These are phyloP conservation scores for Penicillium palitans DNA, from an alignment of 2,329 filamentous ascomycete genomes.

Conservation along the genomic window DNA sequence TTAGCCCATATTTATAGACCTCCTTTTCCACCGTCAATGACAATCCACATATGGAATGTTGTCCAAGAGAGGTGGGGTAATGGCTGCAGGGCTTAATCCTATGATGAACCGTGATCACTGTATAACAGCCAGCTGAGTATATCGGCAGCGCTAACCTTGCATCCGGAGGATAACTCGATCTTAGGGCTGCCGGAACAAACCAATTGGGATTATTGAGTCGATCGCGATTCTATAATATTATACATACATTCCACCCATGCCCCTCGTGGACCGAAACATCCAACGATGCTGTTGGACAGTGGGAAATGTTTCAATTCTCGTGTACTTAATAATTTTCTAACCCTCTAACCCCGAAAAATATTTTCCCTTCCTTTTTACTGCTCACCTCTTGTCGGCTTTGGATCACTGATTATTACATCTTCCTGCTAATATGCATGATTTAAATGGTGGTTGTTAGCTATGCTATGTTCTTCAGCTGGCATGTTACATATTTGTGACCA, in stretches of 20 bases:
- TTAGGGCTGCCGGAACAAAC: not conserved
- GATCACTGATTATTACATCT: not conserved
- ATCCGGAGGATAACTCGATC: not conserved
- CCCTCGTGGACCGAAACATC: not conserved
- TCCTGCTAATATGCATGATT: not conserved
- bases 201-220: not conserved
- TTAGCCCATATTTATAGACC: not conserved
- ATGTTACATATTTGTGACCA: not conserved
- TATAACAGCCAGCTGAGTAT: not conserved
- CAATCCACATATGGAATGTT: not conserved
- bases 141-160: not conserved
- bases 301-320: not conserved
- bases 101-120: not conserved
- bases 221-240: not conserved
- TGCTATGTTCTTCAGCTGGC: not conserved
- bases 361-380: not conserved
- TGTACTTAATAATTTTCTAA: not conserved
- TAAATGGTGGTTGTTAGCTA: not conserved
- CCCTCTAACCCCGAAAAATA: not conserved
- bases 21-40: not conserved
- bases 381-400: not conserved
- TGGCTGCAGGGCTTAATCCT: not conserved
- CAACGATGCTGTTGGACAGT: not conserved
- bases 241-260: not conserved
- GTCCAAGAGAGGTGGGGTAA: not conserved